A percentile compares a stretch with the other conserved stretches of the same genome.
These are phyloP conservation scores for Saccharomyces jurei DNA, from an alignment of 805 yeast species.

Conservation along the genomic window DNA sequence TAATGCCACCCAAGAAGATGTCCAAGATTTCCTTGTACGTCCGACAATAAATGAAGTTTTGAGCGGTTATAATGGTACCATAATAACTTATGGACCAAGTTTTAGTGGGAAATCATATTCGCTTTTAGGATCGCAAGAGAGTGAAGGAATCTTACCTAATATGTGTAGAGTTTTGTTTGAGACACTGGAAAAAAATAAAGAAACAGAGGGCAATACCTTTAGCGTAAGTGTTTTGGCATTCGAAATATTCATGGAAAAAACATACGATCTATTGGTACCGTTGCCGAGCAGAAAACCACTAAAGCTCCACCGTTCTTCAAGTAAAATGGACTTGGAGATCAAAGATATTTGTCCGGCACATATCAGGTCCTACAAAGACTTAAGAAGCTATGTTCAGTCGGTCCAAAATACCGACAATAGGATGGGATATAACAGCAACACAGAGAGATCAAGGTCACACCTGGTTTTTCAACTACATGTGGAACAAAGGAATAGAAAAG, in stretches of 20 bases:
- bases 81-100: conserved; percentile 73
- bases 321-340: conserved; percentile 52
- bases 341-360: conserved; percentile 24
- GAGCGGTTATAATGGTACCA: conserved; percentile 67
- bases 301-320: conserved; percentile 30
- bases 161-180: conserved; percentile 59
- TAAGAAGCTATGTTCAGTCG: neutral
- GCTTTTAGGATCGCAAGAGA: conserved; percentile 56
- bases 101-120: conserved; percentile 73
- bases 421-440: neutral
- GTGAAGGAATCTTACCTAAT: conserved; percentile 64
- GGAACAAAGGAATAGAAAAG: conserved; percentile 46
- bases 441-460: conserved; percentile 70
- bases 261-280: conserved; percentile 59
- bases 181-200: conserved; percentile 38
- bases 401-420: neutral
- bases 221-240: conserved; percentile 62
- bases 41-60: conserved; percentile 7
- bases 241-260: conserved; percentile 76
- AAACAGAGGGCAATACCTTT: conserved; percentile 41
- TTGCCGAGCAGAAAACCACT: conserved; percentile 19
- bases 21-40: conserved; percentile 1
- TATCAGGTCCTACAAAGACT: neutral
- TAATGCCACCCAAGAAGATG: conserved; percentile 42
- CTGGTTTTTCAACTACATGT: conserved; percentile 65